A percentile compares a stretch with the other conserved stretches of the same genome.
These are phyloP conservation scores for Wickerhamiella azymoides DNA, from an alignment of 805 yeast species.

Conservation along the genomic window DNA sequence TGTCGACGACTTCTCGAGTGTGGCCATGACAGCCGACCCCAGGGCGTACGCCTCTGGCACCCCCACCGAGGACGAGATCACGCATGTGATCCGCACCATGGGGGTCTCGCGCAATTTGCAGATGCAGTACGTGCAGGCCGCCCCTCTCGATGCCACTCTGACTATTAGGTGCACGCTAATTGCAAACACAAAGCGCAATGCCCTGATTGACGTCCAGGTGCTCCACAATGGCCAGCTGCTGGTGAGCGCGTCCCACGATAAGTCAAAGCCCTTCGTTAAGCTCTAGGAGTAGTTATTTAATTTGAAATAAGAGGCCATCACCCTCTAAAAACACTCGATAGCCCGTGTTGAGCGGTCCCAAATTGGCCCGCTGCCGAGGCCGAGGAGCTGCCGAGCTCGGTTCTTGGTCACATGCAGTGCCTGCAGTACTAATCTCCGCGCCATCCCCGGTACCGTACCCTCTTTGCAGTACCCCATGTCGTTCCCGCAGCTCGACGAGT, in stretches of 20 bases:
- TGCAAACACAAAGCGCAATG: slow-evolving; percentile 20
- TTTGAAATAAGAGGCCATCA: no score
- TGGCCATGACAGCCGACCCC: slow-evolving; percentile 18
- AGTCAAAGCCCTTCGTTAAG: slow-evolving; percentile 15
- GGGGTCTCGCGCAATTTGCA: slow-evolving; percentile 22
- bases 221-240: slow-evolving; percentile 13
- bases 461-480: no score
- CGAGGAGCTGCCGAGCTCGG: no score
- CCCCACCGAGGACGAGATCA: slow-evolving; percentile 13
- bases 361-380: no score
- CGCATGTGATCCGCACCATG: slow-evolving; percentile 8
- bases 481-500: background rate
- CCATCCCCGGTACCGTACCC: no score
- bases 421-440: background rate
- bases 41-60: slow-evolving; percentile 16
- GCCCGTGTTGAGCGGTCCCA: no score
- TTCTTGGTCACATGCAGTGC: background rate
- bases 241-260: slow-evolving; percentile 23
- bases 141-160: slow-evolving; percentile 18
- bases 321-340: no score
- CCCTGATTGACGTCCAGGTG: slow-evolving; percentile 15
- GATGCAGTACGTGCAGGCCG: slow-evolving; percentile 21
- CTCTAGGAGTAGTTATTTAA: no score
- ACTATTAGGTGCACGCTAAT: slow-evolving; percentile 17
- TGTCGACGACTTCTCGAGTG: slow-evolving; percentile 18